A percentile compares a stretch with the other conserved stretches of the same genome.
Evolutionary conservation across 768 basidiomycete species (phyloP).

Genomic region (Pleurotus ostreatus): DNA sequence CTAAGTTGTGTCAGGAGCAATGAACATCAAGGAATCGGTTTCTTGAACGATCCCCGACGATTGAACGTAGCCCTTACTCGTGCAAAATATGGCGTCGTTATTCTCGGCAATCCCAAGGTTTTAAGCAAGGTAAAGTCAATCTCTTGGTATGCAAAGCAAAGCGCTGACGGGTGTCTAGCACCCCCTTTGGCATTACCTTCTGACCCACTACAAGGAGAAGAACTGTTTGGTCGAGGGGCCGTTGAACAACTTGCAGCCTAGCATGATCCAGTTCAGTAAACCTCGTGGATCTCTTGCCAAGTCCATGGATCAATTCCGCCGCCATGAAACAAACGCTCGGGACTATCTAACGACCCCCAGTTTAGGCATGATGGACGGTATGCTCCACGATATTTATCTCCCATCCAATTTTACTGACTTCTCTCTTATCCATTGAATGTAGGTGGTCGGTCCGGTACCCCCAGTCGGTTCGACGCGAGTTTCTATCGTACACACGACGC

Average conservation of each 20-base stretch:
- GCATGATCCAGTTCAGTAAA: slow-evolving; percentile 99
- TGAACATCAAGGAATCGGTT: slow-evolving; percentile 99
- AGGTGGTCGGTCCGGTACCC: slow-evolving; percentile 78
- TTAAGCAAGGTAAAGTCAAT: slow-evolving; percentile 79
- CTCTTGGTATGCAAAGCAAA: not conserved
- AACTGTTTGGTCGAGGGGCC: slow-evolving; percentile 93
- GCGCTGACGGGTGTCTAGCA: slow-evolving; percentile 52
- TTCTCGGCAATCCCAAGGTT: slow-evolving; percentile 99
- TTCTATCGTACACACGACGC: slow-evolving; percentile 97
- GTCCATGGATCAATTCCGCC: slow-evolving; percentile 89
- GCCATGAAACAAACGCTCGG: slow-evolving; percentile 87
- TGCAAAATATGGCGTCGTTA: slow-evolving; percentile 97
- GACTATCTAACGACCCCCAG: slow-evolving; percentile 55
- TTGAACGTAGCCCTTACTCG: slow-evolving; percentile 96
- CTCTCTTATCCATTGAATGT: slow-evolving; percentile 19
- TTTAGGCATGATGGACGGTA: slow-evolving; percentile 9
- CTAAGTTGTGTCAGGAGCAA: slow-evolving; percentile 96
- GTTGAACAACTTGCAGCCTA: slow-evolving; percentile 90
- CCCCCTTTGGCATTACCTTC: slow-evolving; percentile 95
- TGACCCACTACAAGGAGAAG: slow-evolving; percentile 99
- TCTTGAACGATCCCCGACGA: slow-evolving; percentile 95
- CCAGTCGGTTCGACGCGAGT: slow-evolving; percentile 91
- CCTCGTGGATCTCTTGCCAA: slow-evolving; percentile 86
- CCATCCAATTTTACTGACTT: slow-evolving; percentile 7
- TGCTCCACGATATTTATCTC: slow-evolving; percentile 2